phyloP scores from a whole-genome alignment of 2,329 filamentous ascomycete species.

The Penicillium sp. region DNA sequence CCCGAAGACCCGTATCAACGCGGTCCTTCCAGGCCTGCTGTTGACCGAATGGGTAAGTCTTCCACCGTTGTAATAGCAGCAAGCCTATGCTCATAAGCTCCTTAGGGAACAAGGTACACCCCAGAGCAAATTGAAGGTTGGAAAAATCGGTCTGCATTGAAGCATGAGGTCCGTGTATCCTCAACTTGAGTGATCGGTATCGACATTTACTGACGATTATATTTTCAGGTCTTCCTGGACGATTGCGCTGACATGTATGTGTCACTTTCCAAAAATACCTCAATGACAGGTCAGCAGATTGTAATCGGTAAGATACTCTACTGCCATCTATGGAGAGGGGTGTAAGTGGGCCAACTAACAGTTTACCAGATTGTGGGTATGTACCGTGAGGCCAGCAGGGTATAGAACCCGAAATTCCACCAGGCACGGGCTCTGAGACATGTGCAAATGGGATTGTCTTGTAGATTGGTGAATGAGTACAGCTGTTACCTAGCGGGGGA shows the following conservation, averaged over 20 bases:
- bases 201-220: not conserved
- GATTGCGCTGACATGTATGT: constrained; percentile 32
- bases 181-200: no score
- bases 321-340: no score
- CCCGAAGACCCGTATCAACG: constrained; percentile 60
- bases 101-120: not conserved
- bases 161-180: not conserved
- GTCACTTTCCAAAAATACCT: constrained; percentile 32
- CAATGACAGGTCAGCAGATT: constrained; percentile 38
- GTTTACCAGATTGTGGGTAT: not conserved
- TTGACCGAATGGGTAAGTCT: constrained; percentile 7
- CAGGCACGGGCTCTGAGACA: no score
- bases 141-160: not conserved
- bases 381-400: not conserved
- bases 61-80: not conserved
- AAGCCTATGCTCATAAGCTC: not conserved
- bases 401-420: no score
- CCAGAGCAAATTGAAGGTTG: not conserved
- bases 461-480: no score
- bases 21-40: constrained; percentile 39
- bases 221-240: constrained; percentile 28
- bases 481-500: no score
- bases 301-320: constrained; percentile 28
- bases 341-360: not conserved
- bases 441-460: no score